Evolutionary conservation across 1,284 basidiomycete species (phyloP), one percentile per base, ranked within the genome.

Genomic region (Ceratobasidium sp.): DNA sequence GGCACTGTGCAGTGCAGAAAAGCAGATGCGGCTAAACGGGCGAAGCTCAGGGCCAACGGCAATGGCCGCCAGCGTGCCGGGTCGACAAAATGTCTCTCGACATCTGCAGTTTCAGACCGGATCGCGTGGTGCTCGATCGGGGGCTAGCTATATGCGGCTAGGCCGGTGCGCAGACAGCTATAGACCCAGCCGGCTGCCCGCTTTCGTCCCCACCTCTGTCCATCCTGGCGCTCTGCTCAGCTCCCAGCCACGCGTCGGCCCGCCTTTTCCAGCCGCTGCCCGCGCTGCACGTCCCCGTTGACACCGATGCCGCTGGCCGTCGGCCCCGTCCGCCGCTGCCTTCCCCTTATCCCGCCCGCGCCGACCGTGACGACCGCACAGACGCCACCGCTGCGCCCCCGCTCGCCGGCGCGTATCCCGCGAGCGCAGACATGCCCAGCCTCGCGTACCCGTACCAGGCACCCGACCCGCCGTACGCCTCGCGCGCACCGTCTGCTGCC

Each of bases 11-110:
- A 54, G 63, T 51, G 53, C 62, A 21, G 30, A 33, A 51, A 64
- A 64, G 33, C 23, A n/a, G n/a, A n/a, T n/a, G n/a, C 66, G 66
- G 66, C 53, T 46, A 38, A 69, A 58, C 66, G 66, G 66, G 11
- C 18, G 49, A 30, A 25, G 51, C 51, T 9, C 33, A 69, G 66
- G 54, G 54, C 53, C 53, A n/a, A 30, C 33, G 18, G 36, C 30
- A 25, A 23, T 33, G 63, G 63, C 11, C 12, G 49, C 60, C 40
- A 14, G 51, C 23, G 25, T 25, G 21, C 21, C 51, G 51, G 51
- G 51, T 54, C 51, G 25, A 54, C 48, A 54, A 54, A 54, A 12
- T 54, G 51, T 54, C 25, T 54, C 25, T 11, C 18, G 23, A n/a
- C 44, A 46, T 51, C 23, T 51, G 48, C 48, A 11, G 51, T 54